A percentile compares a stretch with the other conserved stretches of the same genome.
phyloP scores from a whole-genome alignment of 2,329 filamentous ascomycete genomes.

The Trichoderma gracile region DNA sequence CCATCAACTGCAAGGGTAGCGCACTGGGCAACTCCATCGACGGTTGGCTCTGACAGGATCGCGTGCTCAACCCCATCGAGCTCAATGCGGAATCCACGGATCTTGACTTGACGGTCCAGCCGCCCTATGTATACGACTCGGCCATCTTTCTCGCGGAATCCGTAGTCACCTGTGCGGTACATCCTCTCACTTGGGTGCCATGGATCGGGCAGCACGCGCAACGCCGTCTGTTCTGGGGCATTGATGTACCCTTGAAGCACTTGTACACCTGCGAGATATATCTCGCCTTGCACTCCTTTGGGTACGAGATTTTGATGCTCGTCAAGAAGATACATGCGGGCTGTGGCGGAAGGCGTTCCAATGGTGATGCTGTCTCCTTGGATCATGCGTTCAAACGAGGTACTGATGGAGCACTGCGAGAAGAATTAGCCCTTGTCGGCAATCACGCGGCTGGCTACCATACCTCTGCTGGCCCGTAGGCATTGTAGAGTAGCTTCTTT shows the following conservation, averaged over 20 bases:
- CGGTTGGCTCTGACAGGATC: neutral
- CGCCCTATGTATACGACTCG: conserved; percentile 7
- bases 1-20: conserved; percentile 16
- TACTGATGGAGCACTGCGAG: neutral
- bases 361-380: conserved; percentile 10
- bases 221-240: conserved; percentile 1
- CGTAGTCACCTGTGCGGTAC: conserved; percentile 23
- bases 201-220: conserved; percentile 8
- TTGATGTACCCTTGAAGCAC: conserved; percentile 17
- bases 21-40: neutral
- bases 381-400: conserved; percentile 20
- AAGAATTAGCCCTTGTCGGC: neutral
- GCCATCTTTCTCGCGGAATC: conserved; percentile 1
- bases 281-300: conserved; percentile 10
- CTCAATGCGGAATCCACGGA: conserved; percentile 26
- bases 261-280: conserved; percentile 10
- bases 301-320: conserved; percentile 2
- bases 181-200: conserved; percentile 3
- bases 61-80: conserved; percentile 19
- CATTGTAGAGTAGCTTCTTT: conserved; percentile 13
- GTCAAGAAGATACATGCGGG: conserved; percentile 19
- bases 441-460: neutral
- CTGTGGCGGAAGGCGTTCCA: conserved; percentile 9
- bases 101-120: conserved; percentile 23
- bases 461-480: conserved; percentile 25